A percentile compares a stretch with the other conserved stretches of the same genome.
Conservation (phyloP, 352 stramenopile species). For the Aphanomyces euteiches region DNA sequence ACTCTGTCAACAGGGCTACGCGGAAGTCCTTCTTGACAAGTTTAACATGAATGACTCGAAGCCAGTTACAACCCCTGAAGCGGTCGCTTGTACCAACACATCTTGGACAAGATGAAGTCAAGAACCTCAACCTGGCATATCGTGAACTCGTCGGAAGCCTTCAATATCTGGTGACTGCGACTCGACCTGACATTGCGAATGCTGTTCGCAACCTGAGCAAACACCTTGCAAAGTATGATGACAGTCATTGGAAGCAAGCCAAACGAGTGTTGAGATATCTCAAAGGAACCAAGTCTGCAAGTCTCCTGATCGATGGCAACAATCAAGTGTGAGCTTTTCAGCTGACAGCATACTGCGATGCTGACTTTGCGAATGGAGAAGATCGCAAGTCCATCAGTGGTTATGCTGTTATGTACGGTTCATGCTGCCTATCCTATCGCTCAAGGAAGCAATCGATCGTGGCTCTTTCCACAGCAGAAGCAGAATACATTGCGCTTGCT, state of each 20-base stretch:
- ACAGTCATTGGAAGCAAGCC: slow-evolving; percentile 25
- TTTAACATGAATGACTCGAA: no score
- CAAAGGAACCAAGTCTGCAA: slow-evolving; percentile 9
- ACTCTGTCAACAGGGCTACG: no score
- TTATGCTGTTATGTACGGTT: slow-evolving; percentile 1
- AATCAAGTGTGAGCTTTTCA: neutral
- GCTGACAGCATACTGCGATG: slow-evolving; percentile 21
- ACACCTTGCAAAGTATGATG: no score
- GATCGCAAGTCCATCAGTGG: slow-evolving; percentile 24
- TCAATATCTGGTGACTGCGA: no score
- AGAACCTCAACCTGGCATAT: no score
- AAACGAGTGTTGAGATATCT: slow-evolving; percentile 28
- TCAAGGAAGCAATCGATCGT: slow-evolving; percentile 8
- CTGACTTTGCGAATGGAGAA: slow-evolving; percentile 22
- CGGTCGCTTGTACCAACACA: no score
- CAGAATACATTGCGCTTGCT: neutral
- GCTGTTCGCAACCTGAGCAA: no score
- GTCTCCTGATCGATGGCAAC: slow-evolving; percentile 17
- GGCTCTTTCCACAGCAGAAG: neutral
- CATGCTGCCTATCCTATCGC: neutral
- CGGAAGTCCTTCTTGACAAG: no score
- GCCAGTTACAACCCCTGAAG: no score
- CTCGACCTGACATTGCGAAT: no score
- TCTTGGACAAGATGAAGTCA: no score
- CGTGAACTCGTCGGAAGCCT: no score